phyloP scores from a whole-genome alignment of 208 protist genomes.

The Spongospora subterranea region DNA sequence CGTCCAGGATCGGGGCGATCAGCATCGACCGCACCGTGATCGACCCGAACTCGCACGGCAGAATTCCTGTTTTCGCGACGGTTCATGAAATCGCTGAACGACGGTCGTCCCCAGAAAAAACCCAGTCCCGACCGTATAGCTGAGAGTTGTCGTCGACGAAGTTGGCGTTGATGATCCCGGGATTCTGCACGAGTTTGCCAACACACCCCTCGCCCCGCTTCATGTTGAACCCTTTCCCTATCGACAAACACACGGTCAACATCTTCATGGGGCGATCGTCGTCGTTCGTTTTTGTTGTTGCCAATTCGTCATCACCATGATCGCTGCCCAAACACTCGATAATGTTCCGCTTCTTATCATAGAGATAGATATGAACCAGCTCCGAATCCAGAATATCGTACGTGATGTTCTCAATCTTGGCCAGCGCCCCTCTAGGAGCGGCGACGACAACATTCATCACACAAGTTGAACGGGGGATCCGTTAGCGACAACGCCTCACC shows the following conservation, averaged over 20 bases:
- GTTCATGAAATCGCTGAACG: too few relatives aligned
- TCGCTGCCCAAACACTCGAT: constrained; percentile 25
- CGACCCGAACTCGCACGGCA: neutral
- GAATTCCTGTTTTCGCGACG: neutral
- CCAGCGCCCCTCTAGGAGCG: neutral
- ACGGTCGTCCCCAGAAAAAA: too few relatives aligned
- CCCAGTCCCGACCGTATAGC: neutral
- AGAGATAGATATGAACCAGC: constrained; percentile 18
- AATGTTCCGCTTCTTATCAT: constrained; percentile 1
- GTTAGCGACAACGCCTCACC: neutral
- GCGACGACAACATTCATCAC: neutral
- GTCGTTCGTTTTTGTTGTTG: neutral
- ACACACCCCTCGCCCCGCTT: neutral
- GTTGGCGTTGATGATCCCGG: neutral
- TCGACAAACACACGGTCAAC: too few relatives aligned
- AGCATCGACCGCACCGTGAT: constrained; percentile 25
- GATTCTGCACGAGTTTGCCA: neutral
- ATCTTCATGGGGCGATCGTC: neutral
- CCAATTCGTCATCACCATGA: neutral
- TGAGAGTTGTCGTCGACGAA: neutral
- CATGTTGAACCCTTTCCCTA: constrained; percentile 13
- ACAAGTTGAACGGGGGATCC: too few relatives aligned
- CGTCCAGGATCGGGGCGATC: neutral
- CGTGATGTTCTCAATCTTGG: constrained; percentile 6
- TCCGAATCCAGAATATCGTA: constrained; percentile 32